Base-by-base conservation (phyloP, 2,329 filamentous ascomycete genomes). In the Penicillium crustosum region DNA sequence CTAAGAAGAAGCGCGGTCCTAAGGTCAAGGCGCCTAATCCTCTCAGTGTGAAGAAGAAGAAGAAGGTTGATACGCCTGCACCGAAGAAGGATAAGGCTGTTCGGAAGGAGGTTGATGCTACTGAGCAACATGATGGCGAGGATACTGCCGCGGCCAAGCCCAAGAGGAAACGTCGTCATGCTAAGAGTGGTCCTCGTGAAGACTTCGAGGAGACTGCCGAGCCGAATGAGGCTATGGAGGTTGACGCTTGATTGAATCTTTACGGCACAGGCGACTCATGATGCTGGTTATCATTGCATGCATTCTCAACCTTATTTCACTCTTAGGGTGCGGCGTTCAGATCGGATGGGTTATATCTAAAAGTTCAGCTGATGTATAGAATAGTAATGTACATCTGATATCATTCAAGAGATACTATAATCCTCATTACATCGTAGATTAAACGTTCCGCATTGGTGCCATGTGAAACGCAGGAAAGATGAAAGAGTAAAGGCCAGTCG, bases 1-100 rank as follows among this genome's bases (percentile, higher is more conserved):
- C 68, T 43, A 75, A 72, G 60, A 74, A 72, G 59, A 70, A 66
- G 48, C 66, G 67, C 48, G 68, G 66, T 7, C 27, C 67, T 27
- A 74, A 75, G 63, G 66, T 73, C 4, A 81, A 79, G 66, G 78
- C 68, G 1, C 77, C 77, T 6, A 81, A 81, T 67, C 79, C 79
- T 29, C 62, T 81, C 60, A 80, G 78, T 62, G 68, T 80, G 58
- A 79, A 76, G 68, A 81, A 80, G 65, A 79, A 79, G 68, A 75
- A 73, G 63, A 68, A 68, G 45, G 60, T 27, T 3, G 65, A 62
- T 15, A 66, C 70, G 41, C 55, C 61, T 29, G 54, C 64, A 52
- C 61, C 64, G 33, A 63, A 67, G 55, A 60, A 65, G 49, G 62
- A 61, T 33, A 53, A 59, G 31, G 49, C 57, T 27, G 50, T 35